phyloP scores from a whole-genome alignment of 2,329 filamentous ascomycete species.

The Dryadomyces quercivorus region DNA sequence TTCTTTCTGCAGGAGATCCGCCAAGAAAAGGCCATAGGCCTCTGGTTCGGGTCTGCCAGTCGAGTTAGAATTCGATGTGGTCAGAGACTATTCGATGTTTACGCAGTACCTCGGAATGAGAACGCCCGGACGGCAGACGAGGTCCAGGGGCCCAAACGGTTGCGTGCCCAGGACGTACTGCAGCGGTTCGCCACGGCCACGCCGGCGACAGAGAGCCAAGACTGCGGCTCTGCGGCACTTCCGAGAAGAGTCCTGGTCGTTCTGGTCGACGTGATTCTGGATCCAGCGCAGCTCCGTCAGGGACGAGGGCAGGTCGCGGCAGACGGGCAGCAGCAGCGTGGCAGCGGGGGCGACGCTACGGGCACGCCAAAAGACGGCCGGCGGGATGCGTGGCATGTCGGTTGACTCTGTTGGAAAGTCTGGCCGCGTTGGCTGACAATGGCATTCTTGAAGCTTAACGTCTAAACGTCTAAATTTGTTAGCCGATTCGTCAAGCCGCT shows the following conservation, averaged over 20 bases:
- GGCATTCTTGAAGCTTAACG: no score
- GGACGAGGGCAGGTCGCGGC: conserved; percentile 50
- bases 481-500: no score
- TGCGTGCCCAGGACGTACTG: conserved; percentile 86
- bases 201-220: conserved; percentile 30
- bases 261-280: conserved; percentile 36
- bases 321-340: conserved; percentile 48
- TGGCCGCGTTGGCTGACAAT: no score
- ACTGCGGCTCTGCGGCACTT: conserved; percentile 12
- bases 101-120: conserved; percentile 82
- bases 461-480: no score
- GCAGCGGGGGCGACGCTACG: conserved; percentile 41
- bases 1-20: conserved; percentile 15
- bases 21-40: conserved; percentile 48
- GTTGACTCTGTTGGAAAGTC: background rate
- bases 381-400: conserved; percentile 51
- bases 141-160: conserved; percentile 74
- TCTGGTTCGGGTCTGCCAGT: conserved; percentile 52
- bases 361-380: conserved; percentile 42
- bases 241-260: background rate
- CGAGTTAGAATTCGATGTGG: background rate
- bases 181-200: conserved; percentile 57
- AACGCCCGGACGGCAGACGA: conserved; percentile 64
- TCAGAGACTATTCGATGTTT: conserved; percentile 6
- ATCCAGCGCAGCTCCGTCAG: conserved; percentile 65